Conservation (phyloP, 2,329 filamentous ascomycete species). For the Diatrype stigma region DNA sequence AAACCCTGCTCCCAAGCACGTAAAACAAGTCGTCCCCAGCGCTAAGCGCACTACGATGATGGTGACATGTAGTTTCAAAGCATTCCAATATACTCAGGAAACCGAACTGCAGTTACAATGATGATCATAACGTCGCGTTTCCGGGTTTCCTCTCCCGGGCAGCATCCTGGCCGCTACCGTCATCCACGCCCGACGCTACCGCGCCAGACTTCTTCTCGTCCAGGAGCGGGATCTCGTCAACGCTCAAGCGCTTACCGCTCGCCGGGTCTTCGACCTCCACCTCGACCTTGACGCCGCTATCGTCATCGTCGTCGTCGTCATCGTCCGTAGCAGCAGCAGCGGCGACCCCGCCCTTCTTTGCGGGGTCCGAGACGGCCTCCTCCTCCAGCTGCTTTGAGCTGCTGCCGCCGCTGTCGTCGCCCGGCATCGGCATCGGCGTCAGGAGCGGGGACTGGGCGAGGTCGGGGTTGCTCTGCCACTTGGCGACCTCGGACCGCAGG, state of each 20-base stretch:
- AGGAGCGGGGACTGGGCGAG: slow-evolving; percentile 35
- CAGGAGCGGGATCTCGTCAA: slow-evolving; percentile 57
- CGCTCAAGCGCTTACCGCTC: slow-evolving; percentile 22
- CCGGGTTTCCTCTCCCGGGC: slow-evolving; percentile 43
- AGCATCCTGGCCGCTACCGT: slow-evolving; percentile 36
- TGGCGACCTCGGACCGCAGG: slow-evolving; percentile 81
- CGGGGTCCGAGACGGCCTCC: slow-evolving; percentile 16
- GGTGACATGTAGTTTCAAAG: not conserved
- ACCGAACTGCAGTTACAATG: not conserved
- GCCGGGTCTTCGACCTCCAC: slow-evolving; percentile 23
- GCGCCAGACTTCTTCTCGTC: slow-evolving; percentile 34
- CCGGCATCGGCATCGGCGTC: slow-evolving; percentile 28
- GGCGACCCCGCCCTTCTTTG: too few relatives aligned
- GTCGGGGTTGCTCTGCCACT: slow-evolving; percentile 70
- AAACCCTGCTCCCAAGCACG: not conserved
- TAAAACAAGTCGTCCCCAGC: too few relatives aligned
- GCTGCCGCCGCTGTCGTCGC: slow-evolving; percentile 12
- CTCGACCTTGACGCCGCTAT: too few relatives aligned
- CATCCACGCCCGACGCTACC: slow-evolving; percentile 8
- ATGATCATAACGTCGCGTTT: not conserved
- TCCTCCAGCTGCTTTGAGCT: slow-evolving; percentile 14
- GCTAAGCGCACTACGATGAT: too few relatives aligned
- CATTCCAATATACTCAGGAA: too few relatives aligned
- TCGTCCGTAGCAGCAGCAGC: too few relatives aligned
- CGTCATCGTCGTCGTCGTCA: too few relatives aligned